Evolutionary conservation across 2,329 filamentous ascomycete genomes (phyloP).

Genomic region (Ophiostoma fasciatum): DNA sequence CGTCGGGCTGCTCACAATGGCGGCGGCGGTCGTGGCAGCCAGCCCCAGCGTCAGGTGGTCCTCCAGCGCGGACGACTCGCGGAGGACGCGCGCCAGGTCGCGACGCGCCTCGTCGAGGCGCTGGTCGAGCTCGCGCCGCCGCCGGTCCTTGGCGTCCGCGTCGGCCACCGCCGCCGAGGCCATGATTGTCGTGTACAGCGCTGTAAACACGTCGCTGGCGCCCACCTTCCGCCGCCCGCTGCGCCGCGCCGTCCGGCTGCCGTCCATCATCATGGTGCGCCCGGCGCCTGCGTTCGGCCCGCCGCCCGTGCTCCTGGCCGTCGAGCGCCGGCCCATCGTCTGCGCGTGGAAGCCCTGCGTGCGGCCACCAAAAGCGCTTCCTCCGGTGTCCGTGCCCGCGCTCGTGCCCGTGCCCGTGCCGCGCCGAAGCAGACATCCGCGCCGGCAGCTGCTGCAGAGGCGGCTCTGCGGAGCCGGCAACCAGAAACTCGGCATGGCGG

Average conservation of each 20-base stretch:
- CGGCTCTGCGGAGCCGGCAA: constrained; percentile 49
- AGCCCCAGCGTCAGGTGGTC: background rate
- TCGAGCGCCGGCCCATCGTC: constrained; percentile 34
- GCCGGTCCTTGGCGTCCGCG: constrained; percentile 40
- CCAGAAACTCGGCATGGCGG: constrained; percentile 53
- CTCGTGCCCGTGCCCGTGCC: constrained; percentile 19
- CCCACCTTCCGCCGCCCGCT: constrained; percentile 34
- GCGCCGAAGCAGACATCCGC: constrained; percentile 32
- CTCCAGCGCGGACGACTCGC: constrained; percentile 2
- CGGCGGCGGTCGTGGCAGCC: background rate
- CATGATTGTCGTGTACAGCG: constrained; percentile 53
- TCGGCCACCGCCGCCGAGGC: constrained; percentile 51
- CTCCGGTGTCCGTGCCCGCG: background rate
- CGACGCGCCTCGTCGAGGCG: constrained; percentile 39
- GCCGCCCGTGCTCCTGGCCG: too few relatives aligned
- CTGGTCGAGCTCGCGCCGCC: constrained; percentile 44
- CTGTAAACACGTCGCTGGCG: constrained; percentile 43
- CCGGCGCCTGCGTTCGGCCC: too few relatives aligned
- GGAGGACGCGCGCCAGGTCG: constrained; percentile 5
- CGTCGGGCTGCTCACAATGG: too few relatives aligned
- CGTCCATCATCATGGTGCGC: background rate
- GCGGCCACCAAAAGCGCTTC: too few relatives aligned
- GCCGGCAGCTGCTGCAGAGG: constrained; percentile 49
- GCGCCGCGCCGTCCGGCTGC: constrained; percentile 15
- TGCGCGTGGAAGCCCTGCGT: too few relatives aligned